Conservation (phyloP, 352 stramenopile genomes). For the Globisporangium rhizosaccharum region DNA sequence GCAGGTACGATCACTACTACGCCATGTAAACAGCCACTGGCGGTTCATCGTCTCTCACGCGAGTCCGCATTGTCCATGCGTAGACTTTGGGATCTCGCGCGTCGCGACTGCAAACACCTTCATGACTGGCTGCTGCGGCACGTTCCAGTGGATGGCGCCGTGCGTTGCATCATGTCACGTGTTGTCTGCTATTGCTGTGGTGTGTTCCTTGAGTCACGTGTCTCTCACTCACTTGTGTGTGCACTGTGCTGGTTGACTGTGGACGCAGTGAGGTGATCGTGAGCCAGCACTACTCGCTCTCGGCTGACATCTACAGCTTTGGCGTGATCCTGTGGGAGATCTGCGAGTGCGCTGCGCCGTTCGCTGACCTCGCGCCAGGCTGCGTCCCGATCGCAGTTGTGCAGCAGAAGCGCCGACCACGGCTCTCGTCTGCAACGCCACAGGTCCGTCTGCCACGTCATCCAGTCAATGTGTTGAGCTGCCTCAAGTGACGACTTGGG, state of each 20-base stretch:
- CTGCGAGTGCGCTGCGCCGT: slow-evolving; percentile 54
- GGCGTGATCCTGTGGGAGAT: slow-evolving; percentile 81
- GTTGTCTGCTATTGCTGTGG: background rate
- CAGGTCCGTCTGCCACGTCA: slow-evolving; percentile 19
- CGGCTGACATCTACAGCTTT: slow-evolving; percentile 79
- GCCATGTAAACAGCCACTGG: background rate
- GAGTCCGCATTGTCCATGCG: background rate
- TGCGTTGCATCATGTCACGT: slow-evolving; percentile 20
- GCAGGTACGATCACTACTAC: slow-evolving; percentile 24
- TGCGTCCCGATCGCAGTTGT: slow-evolving; percentile 63
- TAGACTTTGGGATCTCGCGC: slow-evolving; percentile 77
- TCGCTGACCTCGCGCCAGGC: slow-evolving; percentile 43
- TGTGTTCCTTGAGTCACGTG: background rate
- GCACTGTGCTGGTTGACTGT: background rate
- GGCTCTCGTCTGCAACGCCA: slow-evolving; percentile 53
- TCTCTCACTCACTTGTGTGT: background rate
- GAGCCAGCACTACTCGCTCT: slow-evolving; percentile 58
- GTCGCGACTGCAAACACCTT: slow-evolving; percentile 38
- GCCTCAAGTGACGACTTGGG: background rate
- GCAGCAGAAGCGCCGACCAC: slow-evolving; percentile 52
- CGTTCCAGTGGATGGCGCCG: slow-evolving; percentile 83
- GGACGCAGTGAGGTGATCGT: slow-evolving; percentile 57
- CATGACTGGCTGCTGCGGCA: slow-evolving; percentile 77
- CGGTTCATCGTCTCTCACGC: background rate
- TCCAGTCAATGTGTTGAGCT: background rate